A percentile compares a stretch with the other conserved stretches of the same genome.
Conservation (phyloP, 352 stramenopile genomes). For the Saprolegnia parasitica region DNA sequence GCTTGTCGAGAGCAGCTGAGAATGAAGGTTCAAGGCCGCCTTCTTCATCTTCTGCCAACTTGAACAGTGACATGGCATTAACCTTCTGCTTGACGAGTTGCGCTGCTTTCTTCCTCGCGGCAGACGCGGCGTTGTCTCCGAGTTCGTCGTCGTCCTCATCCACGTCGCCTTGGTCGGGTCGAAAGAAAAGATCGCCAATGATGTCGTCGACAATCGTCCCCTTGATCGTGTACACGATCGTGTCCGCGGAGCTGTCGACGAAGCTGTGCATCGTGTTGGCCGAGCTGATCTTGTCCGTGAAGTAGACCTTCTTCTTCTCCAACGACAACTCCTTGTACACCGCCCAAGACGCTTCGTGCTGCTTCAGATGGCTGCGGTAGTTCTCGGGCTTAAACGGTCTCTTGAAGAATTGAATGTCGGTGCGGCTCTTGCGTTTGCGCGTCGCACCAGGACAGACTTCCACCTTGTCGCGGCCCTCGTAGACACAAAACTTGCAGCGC, state of each 20-base stretch:
- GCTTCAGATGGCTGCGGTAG: not conserved
- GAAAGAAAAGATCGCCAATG: slow-evolving; percentile 12
- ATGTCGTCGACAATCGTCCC: slow-evolving; percentile 1
- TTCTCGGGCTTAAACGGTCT: not conserved
- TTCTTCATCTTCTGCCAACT: not conserved
- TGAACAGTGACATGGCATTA: not conserved
- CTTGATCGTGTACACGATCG: not conserved
- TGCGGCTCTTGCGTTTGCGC: not conserved
- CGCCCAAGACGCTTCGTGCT: slow-evolving; percentile 6
- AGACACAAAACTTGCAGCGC: slow-evolving; percentile 8
- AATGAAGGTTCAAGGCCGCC: not conserved
- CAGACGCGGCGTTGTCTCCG: not conserved
- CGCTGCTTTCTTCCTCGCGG: not conserved
- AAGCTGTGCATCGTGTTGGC: slow-evolving; percentile 9
- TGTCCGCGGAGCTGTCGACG: not conserved
- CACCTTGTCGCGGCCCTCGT: not conserved
- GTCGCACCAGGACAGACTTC: not conserved
- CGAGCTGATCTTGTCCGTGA: not conserved
- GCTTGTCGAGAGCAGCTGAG: not conserved
- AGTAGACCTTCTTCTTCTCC: not conserved
- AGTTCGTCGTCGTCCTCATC: slow-evolving; percentile 6
- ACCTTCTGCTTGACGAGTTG: not conserved
- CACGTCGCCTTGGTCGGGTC: slow-evolving; percentile 1
- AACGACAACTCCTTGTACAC: not conserved
- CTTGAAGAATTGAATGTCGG: not conserved